Base-by-base conservation (phyloP, 2,329 filamentous ascomycete genomes). In the Huntiella bhutanensis region DNA sequence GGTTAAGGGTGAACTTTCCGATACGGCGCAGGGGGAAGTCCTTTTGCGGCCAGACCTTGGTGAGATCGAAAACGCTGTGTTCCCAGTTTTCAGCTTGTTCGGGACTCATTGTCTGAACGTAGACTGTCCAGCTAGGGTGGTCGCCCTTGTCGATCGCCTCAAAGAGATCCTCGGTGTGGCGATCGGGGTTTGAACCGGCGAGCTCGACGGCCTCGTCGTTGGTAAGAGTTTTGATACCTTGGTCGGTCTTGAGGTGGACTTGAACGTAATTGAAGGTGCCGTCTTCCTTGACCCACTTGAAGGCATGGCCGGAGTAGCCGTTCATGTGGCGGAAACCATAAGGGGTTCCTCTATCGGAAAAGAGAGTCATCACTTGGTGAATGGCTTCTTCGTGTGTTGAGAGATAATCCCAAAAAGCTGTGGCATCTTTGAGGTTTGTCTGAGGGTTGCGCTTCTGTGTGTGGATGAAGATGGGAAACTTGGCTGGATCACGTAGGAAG, bases 391-490 rank as follows among this genome's bases (percentile, higher is more conserved):
- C 77, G 54, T 78, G 69, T 16, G 67, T 72, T 34, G 67, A 69
- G 34, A 69, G 70, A 48, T 56, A 60, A 32, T 60, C 57, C 57
- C 59, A 58, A 51, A 58, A 80, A 64, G 75, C 74, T 44, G 74
- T 80, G 12, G 77, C 75, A 59, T 82, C 74, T 41, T 73, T 77
- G 45, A 83, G 62, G 58, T 84, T 79, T 33, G 77, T 83, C 53
- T 75, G 69, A 1, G 80, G 80, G 60, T 85, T 70, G 42, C 79
- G 71, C 68, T 85, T 85, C 61, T 86, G 81, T 3, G 79, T 81
- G 64, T 82, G 80, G 51, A 83, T 83, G 60, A 84, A 79, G 56
- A 77, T 64, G 33, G 80, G 80, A 62, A 83, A 85, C 58, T 84
- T 83, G 55, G 71, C 69, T 2, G 80, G 78, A 54, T 85, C 81